Evolutionary conservation across 176 grass and related monocot species (phyloP).

Genomic region (Ensete ventricosum): DNA sequence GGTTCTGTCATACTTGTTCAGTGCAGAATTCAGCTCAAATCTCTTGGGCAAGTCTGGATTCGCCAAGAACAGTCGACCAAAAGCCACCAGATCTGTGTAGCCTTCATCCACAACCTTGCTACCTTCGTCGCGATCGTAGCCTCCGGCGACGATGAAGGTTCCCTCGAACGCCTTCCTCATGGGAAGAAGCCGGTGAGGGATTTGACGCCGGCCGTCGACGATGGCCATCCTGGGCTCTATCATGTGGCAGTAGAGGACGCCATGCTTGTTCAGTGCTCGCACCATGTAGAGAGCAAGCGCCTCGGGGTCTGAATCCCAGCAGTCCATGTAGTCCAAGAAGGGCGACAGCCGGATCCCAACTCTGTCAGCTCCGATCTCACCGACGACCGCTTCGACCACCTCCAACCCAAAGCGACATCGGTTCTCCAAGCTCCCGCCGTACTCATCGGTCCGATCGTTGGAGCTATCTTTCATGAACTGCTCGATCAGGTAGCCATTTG

Average conservation of each 20-base stretch:
- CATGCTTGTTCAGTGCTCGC: not conserved
- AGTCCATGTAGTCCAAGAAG: conserved; percentile 2
- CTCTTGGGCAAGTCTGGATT: conserved; percentile 3
- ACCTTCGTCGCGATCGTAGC: not conserved
- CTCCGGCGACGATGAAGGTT: conserved; percentile 1
- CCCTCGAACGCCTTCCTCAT: conserved; percentile 5
- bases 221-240: conserved; percentile 4
- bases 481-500: conserved; percentile 3
- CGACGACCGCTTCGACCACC: not conserved
- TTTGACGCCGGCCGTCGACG: not conserved
- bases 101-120: not conserved
- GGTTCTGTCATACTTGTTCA: conserved; percentile 7
- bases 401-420: not conserved
- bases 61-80: not conserved
- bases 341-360: not conserved
- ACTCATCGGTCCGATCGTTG: conserved; percentile 5
- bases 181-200: not conserved
- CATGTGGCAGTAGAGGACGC: conserved; percentile 7
- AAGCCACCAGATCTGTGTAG: conserved; percentile 6
- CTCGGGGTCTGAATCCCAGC: not conserved
- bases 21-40: not conserved
- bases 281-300: not conserved
- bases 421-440: not conserved
- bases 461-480: conserved; percentile 1
- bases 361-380: not conserved